phyloP scores from a whole-genome alignment of 805 yeast species.

The Monosporozyma aerobia region DNA sequence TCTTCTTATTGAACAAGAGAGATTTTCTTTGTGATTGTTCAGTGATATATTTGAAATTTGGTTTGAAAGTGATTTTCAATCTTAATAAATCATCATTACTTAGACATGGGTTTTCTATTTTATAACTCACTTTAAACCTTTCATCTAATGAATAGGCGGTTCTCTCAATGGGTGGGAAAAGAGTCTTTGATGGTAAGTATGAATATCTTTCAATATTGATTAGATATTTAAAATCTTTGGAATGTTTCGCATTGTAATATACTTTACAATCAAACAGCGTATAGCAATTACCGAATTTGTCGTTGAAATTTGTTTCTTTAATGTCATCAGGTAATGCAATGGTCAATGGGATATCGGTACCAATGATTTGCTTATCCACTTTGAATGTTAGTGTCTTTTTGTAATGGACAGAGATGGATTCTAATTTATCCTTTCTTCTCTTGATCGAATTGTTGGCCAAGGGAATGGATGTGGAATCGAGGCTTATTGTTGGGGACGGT shows the following conservation, averaged over 20 bases:
- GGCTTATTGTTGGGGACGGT: background rate
- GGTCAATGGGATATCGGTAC: constrained; percentile 50
- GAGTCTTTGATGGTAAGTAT: constrained; percentile 35
- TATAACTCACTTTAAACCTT: constrained; percentile 38
- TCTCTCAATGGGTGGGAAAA: constrained; percentile 44
- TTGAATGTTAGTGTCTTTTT: constrained; percentile 24
- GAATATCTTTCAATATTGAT: constrained; percentile 49
- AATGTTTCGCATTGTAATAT: constrained; percentile 8
- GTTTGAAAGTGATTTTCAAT: constrained; percentile 34
- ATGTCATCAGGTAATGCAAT: constrained; percentile 48
- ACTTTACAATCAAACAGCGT: constrained; percentile 36
- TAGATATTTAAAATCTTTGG: constrained; percentile 23
- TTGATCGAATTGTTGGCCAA: background rate
- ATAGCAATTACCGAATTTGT: constrained; percentile 38
- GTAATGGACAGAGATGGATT: constrained; percentile 24
- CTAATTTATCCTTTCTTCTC: constrained; percentile 14
- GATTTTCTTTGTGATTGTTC: constrained; percentile 7
- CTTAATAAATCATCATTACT: constrained; percentile 46
- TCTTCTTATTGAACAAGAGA: constrained; percentile 20
- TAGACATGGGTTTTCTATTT: constrained; percentile 44
- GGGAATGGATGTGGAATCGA: background rate
- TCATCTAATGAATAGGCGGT: constrained; percentile 39
- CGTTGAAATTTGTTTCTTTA: constrained; percentile 42
- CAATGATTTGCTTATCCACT: constrained; percentile 29
- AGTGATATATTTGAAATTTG: constrained; percentile 22